Evolutionary conservation across 306 rosid genomes (phyloP).

Genomic region (Boehmeria nivea): DNA sequence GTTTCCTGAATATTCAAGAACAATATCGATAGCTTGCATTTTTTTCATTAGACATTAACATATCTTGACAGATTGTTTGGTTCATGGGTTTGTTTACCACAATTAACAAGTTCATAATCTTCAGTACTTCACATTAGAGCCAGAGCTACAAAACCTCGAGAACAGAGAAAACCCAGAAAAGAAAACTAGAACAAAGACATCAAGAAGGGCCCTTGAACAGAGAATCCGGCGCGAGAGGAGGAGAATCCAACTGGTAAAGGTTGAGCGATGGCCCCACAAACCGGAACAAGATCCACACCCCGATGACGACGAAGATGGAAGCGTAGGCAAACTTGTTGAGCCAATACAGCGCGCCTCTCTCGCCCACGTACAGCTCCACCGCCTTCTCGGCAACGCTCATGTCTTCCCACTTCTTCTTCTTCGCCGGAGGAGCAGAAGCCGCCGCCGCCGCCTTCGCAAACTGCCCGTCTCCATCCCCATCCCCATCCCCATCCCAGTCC

Average conservation of each 20-base stretch:
- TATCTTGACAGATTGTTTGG: too few relatives aligned
- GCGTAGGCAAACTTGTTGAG: constrained; percentile 92
- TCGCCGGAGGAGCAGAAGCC: constrained; percentile 11
- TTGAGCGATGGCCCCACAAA: constrained; percentile 88
- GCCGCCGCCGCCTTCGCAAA: constrained; percentile 27
- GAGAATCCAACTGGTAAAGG: constrained; percentile 79
- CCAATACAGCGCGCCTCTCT: constrained; percentile 79
- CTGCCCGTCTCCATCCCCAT: constrained; percentile 14
- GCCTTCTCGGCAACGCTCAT: constrained; percentile 78
- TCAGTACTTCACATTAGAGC: too few relatives aligned
- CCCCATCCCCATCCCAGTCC: constrained; percentile 32
- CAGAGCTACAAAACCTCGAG: too few relatives aligned
- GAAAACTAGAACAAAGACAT: too few relatives aligned
- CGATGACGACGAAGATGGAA: constrained; percentile 79
- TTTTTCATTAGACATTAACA: too few relatives aligned
- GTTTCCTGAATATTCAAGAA: too few relatives aligned
- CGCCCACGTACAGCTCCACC: constrained; percentile 68
- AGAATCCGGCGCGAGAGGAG: constrained; percentile 59
- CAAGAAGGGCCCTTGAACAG: constrained; percentile 57
- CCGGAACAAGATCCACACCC: constrained; percentile 79
- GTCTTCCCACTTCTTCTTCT: constrained; percentile 92
- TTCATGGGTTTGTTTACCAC: too few relatives aligned
- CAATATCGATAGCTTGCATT: too few relatives aligned
- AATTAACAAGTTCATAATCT: too few relatives aligned
- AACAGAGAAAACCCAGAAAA: too few relatives aligned